Conservation (phyloP, 371 early-diverging fungal genomes). For the Mucor indicus region DNA sequence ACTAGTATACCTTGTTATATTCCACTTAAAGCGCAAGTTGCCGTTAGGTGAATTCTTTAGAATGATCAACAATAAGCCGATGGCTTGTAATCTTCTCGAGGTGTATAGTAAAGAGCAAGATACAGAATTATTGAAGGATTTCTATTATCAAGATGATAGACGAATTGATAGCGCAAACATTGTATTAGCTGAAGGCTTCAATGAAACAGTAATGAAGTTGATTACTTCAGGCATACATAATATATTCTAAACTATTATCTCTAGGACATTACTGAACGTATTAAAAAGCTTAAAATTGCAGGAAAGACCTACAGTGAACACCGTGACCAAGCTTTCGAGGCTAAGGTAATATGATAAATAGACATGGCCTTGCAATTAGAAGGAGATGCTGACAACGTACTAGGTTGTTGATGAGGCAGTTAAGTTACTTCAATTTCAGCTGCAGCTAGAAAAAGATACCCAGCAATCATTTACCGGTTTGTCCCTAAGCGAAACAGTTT, state of each 20-base stretch:
- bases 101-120: conserved; percentile 79
- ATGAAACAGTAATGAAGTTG: conserved; percentile 35
- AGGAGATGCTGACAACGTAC: background rate
- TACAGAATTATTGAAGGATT: conserved; percentile 78
- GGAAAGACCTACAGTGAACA: conserved; percentile 73
- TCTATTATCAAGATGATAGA: conserved; percentile 94
- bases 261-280: conserved; percentile 55
- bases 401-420: conserved; percentile 78
- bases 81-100: conserved; percentile 82
- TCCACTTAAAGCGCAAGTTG: conserved; percentile 83
- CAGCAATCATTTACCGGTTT: conserved; percentile 68
- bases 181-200: conserved; percentile 57
- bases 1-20: conserved; percentile 84
- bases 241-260: background rate
- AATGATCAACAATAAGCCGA: conserved; percentile 72
- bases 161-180: conserved; percentile 72
- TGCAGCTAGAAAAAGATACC: conserved; percentile 70
- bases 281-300: conserved; percentile 68
- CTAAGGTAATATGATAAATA: conserved; percentile 51
- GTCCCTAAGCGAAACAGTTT: conserved; percentile 83
- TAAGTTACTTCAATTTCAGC: conserved; percentile 71
- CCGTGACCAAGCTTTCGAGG: conserved; percentile 68
- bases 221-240: too few relatives aligned
- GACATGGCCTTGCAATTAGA: conserved; percentile 1
- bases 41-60: conserved; percentile 88